Percentiles rank a stretch among this genome's conserved stretches.
Evolutionary conservation across 2,329 filamentous ascomycete genomes (phyloP).

Genomic region (Pseudocercospora macadamiae): DNA sequence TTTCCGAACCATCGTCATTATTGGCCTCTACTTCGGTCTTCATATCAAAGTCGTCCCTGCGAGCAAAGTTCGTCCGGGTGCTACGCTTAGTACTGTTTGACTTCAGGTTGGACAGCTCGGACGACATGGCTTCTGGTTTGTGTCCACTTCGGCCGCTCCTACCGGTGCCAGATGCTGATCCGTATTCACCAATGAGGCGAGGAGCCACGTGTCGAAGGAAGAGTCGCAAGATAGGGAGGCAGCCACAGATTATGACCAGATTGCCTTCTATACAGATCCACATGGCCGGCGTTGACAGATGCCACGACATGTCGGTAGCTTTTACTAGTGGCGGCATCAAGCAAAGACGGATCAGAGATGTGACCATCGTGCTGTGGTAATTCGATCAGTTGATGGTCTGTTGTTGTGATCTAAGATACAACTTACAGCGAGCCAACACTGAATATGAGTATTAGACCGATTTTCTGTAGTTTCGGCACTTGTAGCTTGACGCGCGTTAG

Average conservation of each 20-base stretch:
- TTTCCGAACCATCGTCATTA: constrained; percentile 19
- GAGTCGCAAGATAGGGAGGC: constrained; percentile 18
- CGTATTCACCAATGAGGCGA: constrained; percentile 15
- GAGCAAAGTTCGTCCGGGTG: constrained; percentile 7
- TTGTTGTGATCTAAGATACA: neutral
- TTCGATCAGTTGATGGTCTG: neutral
- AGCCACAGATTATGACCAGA: constrained; percentile 22
- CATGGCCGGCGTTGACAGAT: constrained; percentile 17
- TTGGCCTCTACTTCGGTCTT: constrained; percentile 10
- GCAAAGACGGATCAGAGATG: constrained; percentile 16
- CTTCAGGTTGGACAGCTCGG: constrained; percentile 17
- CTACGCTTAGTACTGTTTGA: neutral
- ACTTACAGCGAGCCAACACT: constrained; percentile 12
- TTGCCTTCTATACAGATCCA: constrained; percentile 24
- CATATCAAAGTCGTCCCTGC: constrained; percentile 17
- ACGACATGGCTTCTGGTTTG: neutral
- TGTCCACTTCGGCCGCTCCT: constrained; percentile 2
- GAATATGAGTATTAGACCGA: constrained; percentile 19
- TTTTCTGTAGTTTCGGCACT: constrained; percentile 11
- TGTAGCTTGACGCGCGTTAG: constrained; percentile 16
- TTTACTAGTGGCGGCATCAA: constrained; percentile 16
- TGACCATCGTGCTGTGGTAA: constrained; percentile 11
- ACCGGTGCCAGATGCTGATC: neutral
- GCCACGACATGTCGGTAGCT: constrained; percentile 13
- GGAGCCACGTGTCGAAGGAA: constrained; percentile 24